Evolutionary conservation across 441 rosid species (phyloP).

Genomic region (Erodium texanum): DNA sequence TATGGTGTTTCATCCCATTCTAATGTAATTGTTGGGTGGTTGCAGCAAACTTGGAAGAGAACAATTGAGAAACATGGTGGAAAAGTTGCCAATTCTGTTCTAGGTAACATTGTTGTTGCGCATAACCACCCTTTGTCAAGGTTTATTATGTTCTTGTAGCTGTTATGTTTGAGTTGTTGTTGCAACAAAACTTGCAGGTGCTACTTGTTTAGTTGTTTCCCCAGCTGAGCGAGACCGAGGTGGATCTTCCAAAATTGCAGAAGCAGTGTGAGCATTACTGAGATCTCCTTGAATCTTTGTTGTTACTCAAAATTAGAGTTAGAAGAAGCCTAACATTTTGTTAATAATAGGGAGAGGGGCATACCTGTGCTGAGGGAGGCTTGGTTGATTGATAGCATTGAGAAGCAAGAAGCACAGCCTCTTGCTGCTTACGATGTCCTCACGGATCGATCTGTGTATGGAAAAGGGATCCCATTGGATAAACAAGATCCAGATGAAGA

Average conservation of each 20-base stretch:
- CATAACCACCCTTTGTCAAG: no score
- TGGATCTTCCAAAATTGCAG: slow-evolving; percentile 52
- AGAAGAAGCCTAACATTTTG: background rate
- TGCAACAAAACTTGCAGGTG: slow-evolving; percentile 23
- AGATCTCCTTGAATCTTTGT: background rate
- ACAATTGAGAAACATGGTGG: slow-evolving; percentile 61
- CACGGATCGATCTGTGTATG: slow-evolving; percentile 47
- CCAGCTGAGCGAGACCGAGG: slow-evolving; percentile 58
- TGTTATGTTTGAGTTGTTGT: background rate
- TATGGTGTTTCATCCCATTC: background rate
- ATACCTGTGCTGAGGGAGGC: slow-evolving; percentile 53
- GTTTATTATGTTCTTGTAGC: background rate
- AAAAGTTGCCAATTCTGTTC: slow-evolving; percentile 41
- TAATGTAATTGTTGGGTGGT: background rate
- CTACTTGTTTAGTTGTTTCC: slow-evolving; percentile 52
- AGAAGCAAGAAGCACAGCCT: slow-evolving; percentile 62
- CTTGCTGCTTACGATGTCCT: slow-evolving; percentile 53
- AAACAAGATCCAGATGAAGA: slow-evolving; percentile 52
- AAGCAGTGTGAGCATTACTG: slow-evolving; percentile 52
- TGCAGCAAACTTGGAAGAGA: slow-evolving; percentile 57
- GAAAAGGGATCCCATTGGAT: slow-evolving; percentile 67
- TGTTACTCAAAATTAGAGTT: no score
- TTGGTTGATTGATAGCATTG: slow-evolving; percentile 63
- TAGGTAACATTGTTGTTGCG: slow-evolving; percentile 26
- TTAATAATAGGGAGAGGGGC: slow-evolving; percentile 42